A percentile compares a stretch with the other conserved stretches of the same genome.
These are phyloP conservation scores for Aureoboletus auriporus DNA, from an alignment of 768 basidiomycete species.

Conservation along the genomic window DNA sequence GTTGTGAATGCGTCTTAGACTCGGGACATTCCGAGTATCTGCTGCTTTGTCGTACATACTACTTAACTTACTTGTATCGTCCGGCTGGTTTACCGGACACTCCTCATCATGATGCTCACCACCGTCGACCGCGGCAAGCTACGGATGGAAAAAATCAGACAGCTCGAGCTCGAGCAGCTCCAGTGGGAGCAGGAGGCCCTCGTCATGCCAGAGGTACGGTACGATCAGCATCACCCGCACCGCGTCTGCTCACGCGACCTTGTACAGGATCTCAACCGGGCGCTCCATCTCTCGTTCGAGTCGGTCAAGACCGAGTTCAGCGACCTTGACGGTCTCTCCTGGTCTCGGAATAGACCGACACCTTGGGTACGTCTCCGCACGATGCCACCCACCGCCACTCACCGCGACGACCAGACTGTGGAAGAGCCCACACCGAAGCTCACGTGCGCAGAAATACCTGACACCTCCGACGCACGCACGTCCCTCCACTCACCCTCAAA, in stretches of 20 bases:
- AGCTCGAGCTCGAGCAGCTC: conserved; percentile 50
- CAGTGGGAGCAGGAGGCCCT: conserved; percentile 53
- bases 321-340: conserved; percentile 56
- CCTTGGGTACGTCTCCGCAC: conserved; percentile 19
- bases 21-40: background rate
- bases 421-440: conserved; percentile 31
- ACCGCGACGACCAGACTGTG: conserved; percentile 8
- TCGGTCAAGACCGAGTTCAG: conserved; percentile 59
- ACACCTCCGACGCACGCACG: conserved; percentile 5
- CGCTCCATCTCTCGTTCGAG: conserved; percentile 39
- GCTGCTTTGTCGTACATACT: background rate
- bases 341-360: conserved; percentile 31
- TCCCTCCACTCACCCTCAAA: background rate
- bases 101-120: conserved; percentile 12
- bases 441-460: conserved; percentile 15
- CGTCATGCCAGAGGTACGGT: conserved; percentile 50
- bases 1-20: conserved; percentile 5
- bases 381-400: background rate
- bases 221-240: background rate
- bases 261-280: conserved; percentile 28
- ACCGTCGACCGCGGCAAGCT: conserved; percentile 41
- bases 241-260: conserved; percentile 9
- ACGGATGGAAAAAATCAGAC: conserved; percentile 43
- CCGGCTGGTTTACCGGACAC: conserved; percentile 7
- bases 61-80: background rate